Conservation (phyloP, 2,329 filamentous ascomycete genomes). For the Pseudogymnoascus sp. region DNA sequence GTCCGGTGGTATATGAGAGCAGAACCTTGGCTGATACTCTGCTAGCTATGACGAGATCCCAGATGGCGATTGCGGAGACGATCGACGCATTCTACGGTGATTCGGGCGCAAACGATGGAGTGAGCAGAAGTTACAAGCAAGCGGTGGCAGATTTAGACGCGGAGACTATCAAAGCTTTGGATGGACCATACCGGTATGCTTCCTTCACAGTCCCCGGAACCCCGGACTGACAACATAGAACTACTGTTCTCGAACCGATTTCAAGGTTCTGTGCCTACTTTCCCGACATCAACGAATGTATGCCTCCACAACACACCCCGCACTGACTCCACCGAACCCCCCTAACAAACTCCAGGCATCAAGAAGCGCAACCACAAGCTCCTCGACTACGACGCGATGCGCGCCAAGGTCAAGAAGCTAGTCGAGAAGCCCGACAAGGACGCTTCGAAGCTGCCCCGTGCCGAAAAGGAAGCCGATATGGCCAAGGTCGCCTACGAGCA, state of each 20-base stretch:
- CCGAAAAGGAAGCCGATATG: conserved; percentile 94
- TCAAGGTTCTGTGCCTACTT: conserved; percentile 96
- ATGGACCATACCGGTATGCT: conserved; percentile 78
- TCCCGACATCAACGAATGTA: conserved; percentile 95
- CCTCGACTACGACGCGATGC: conserved; percentile 93
- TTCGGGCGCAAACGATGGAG: conserved; percentile 86
- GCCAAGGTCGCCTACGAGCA: conserved; percentile 90
- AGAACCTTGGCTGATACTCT: conserved; percentile 10
- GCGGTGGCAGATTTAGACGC: conserved; percentile 96
- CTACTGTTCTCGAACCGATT: conserved; percentile 92
- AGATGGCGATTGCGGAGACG: conserved; percentile 98
- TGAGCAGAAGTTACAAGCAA: conserved; percentile 95
- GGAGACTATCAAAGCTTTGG: conserved; percentile 95
- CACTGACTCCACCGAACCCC: background rate
- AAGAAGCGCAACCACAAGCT: conserved; percentile 99
- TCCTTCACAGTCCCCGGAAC: background rate
- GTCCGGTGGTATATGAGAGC: background rate
- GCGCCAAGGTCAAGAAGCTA: conserved; percentile 92
- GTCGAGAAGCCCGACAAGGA: conserved; percentile 99
- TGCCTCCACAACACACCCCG: conserved; percentile 23
- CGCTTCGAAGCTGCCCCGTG: conserved; percentile 86
- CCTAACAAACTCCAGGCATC: conserved; percentile 53
- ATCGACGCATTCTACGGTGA: conserved; percentile 99
- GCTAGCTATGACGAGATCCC: conserved; percentile 92
- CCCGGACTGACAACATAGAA: conserved; percentile 39